Conservation (phyloP, 2,329 filamentous ascomycete species). For the Microdochium nivale region DNA sequence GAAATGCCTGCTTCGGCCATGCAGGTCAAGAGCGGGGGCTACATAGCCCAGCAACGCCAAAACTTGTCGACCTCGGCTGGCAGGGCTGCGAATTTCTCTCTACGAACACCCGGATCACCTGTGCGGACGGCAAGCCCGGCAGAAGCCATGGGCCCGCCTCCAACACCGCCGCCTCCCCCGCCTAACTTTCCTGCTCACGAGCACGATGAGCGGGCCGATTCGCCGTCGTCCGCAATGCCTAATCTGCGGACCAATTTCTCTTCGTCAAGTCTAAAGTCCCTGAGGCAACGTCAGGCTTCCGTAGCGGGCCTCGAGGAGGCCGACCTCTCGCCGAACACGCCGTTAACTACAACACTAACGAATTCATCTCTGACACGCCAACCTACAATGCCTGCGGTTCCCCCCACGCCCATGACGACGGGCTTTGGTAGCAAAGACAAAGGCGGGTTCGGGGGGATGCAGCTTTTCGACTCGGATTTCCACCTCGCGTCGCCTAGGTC, state of each 20-base stretch:
- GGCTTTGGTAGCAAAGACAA: conserved; percentile 51
- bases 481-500: conserved; percentile 51
- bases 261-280: conserved; percentile 59
- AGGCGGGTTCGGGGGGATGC: conserved; percentile 56
- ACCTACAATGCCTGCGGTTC: conserved; percentile 51
- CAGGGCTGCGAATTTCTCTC: conserved; percentile 22
- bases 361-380: conserved; percentile 35
- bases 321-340: conserved; percentile 66
- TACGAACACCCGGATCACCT: conserved; percentile 24
- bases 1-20: conserved; percentile 14
- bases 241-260: conserved; percentile 60
- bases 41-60: conserved; percentile 32
- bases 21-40: conserved; percentile 22
- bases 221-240: conserved; percentile 41
- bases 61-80: conserved; percentile 16
- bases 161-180: conserved; percentile 19
- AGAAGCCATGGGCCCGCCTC: conserved; percentile 10
- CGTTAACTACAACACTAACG: conserved; percentile 59
- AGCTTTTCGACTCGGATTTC: conserved; percentile 78
- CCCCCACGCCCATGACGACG: conserved; percentile 53
- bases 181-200: conserved; percentile 19
- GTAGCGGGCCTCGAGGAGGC: conserved; percentile 52
- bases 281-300: conserved; percentile 69
- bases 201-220: conserved; percentile 37
- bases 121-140: conserved; percentile 13